These are phyloP conservation scores for Aureobasidium sp. DNA, from an alignment of 2,329 filamentous ascomycete species.

Conservation along the genomic window DNA sequence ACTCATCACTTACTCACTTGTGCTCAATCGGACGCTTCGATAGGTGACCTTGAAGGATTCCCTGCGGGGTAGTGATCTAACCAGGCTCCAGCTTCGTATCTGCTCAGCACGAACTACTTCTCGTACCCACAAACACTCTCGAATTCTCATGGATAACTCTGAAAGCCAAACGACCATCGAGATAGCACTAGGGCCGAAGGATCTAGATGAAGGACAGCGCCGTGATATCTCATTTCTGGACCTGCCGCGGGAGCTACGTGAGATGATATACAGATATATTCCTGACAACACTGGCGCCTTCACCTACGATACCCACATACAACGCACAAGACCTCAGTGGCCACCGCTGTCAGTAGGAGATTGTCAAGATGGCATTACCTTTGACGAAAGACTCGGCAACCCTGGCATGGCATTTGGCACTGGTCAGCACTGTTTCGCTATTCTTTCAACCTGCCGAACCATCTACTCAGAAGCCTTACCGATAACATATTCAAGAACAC, in stretches of 20 bases:
- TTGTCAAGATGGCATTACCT: background rate
- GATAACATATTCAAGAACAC: background rate
- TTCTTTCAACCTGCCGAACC: constrained; percentile 5
- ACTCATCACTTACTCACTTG: background rate
- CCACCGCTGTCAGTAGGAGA: background rate
- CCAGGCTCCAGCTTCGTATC: background rate
- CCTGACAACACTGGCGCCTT: background rate
- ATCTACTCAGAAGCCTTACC: constrained; percentile 1
- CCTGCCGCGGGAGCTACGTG: background rate
- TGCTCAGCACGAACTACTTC: background rate
- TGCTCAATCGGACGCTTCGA: background rate
- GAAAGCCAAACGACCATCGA: no score
- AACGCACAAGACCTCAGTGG: background rate
- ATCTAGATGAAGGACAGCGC: background rate
- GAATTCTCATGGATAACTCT: background rate
- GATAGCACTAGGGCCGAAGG: background rate
- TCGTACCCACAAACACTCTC: background rate
- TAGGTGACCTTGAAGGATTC: background rate
- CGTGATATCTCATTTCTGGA: background rate
- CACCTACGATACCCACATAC: background rate
- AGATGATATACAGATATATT: background rate
- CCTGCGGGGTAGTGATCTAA: background rate
- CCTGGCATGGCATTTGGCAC: background rate
- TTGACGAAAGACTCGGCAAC: background rate
- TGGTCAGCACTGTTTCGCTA: background rate